Conservation (phyloP, 2,329 filamentous ascomycete species). For the Lomentospora prolificans region DNA sequence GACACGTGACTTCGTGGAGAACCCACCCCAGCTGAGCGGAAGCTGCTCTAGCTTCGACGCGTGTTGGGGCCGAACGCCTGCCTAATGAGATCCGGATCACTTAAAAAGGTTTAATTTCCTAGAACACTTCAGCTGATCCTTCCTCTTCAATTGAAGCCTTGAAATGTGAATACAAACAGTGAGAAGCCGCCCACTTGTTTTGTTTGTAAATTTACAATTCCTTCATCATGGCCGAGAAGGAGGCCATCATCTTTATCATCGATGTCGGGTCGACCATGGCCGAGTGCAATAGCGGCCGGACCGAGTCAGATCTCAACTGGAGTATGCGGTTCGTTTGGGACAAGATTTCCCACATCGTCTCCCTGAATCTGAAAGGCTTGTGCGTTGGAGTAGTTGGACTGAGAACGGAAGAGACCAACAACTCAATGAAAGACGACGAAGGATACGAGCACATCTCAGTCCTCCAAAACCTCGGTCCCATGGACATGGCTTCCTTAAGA, state of each 20-base stretch:
- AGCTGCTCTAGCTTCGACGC: background rate
- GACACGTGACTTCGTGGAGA: conserved; percentile 7
- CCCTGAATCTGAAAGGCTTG: conserved; percentile 56
- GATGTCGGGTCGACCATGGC: conserved; percentile 85
- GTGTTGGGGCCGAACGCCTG: background rate
- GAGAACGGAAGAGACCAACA: conserved; percentile 66
- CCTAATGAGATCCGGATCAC: background rate
- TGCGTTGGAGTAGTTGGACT: conserved; percentile 74
- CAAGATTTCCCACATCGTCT: conserved; percentile 62
- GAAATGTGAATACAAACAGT: background rate
- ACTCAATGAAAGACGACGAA: conserved; percentile 56
- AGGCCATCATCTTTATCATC: conserved; percentile 84
- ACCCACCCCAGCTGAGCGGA: background rate
- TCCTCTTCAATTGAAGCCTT: background rate
- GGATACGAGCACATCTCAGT: conserved; percentile 77
- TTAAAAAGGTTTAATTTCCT: background rate
- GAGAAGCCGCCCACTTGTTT: background rate
- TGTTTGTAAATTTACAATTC: background rate
- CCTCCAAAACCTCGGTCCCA: conserved; percentile 54
- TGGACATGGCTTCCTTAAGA: conserved; percentile 59
- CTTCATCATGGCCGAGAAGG: conserved; percentile 73
- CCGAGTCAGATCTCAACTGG: conserved; percentile 78
- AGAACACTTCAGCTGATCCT: background rate
- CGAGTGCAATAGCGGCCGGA: conserved; percentile 57
- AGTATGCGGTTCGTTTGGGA: conserved; percentile 91